Conservation (phyloP, 305 asterid species). For the Fraxinus ornus region DNA sequence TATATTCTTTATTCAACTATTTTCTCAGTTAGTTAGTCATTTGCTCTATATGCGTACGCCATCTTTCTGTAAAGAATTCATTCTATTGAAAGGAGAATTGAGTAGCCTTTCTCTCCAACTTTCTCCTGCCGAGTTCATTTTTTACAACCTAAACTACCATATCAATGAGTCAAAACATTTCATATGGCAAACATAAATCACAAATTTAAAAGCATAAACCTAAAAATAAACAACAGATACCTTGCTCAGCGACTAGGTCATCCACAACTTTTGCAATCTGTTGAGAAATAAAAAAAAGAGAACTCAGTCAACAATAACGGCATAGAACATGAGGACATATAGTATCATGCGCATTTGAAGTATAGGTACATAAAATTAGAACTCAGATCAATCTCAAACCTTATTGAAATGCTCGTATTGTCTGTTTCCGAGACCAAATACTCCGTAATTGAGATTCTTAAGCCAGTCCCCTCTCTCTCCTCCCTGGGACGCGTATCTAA, state of each 20-base stretch:
- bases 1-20: not conserved
- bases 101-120: not conserved
- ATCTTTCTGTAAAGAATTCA: not conserved
- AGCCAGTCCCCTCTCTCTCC: conserved; percentile 73
- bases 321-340: not conserved
- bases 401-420: conserved; percentile 98
- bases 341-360: not conserved
- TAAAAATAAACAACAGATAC: conserved; percentile 37
- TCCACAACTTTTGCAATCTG: conserved; percentile 93
- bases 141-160: not conserved
- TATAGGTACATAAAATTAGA: not conserved
- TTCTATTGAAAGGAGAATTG: not conserved
- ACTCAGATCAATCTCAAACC: conserved; percentile 36
- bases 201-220: not conserved
- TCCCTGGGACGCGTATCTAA: conserved; percentile 44
- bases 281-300: conserved; percentile 11
- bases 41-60: not conserved
- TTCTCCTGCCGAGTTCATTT: not conserved
- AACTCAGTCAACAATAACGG: not conserved
- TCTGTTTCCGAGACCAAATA: conserved; percentile 95
- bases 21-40: not conserved
- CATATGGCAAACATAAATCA: not conserved
- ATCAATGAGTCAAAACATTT: not conserved
- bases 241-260: conserved; percentile 62
- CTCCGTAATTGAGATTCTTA: conserved; percentile 75